Conservation (phyloP, 306 rosid genomes). For the Geum urbanum region DNA sequence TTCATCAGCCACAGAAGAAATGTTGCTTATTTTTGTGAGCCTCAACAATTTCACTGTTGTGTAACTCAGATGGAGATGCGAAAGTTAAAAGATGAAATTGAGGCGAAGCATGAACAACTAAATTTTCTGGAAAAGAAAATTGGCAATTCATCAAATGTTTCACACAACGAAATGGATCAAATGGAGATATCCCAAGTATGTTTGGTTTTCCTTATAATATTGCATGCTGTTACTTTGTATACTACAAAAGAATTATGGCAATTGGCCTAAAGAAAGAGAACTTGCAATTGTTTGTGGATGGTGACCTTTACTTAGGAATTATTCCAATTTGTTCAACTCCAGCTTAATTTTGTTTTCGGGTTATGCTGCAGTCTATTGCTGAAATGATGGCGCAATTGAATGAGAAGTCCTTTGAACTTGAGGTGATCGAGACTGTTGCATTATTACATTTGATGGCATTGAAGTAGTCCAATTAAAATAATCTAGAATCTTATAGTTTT, state of each 20-base stretch:
- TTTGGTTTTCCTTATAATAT: slow-evolving; percentile 13
- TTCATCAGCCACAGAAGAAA: neutral
- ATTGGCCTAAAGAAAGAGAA: too few species aligned
- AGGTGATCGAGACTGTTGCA: slow-evolving; percentile 51
- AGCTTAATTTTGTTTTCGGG: slow-evolving; percentile 29
- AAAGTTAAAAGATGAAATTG: slow-evolving; percentile 73
- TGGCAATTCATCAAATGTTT: slow-evolving; percentile 43
- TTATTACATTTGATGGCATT: neutral
- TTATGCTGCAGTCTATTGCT: slow-evolving; percentile 61
- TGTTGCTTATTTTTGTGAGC: slow-evolving; percentile 28
- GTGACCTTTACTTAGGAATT: neutral
- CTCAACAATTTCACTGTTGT: slow-evolving; percentile 25
- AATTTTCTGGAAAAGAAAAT: slow-evolving; percentile 77
- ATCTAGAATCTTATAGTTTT: neutral
- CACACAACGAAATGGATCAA: slow-evolving; percentile 48
- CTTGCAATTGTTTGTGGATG: neutral
- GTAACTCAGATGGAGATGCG: slow-evolving; percentile 55
- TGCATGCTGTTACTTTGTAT: neutral
- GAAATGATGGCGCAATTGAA: slow-evolving; percentile 73
- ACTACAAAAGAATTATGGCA: neutral
- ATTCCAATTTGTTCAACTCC: slow-evolving; percentile 26
- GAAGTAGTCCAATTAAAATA: too few species aligned
- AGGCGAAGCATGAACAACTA: slow-evolving; percentile 67
- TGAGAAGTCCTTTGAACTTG: slow-evolving; percentile 93
- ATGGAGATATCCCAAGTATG: slow-evolving; percentile 71